Conservation (phyloP, 176 grass and related monocot genomes). For the Aechmea fasciata region DNA sequence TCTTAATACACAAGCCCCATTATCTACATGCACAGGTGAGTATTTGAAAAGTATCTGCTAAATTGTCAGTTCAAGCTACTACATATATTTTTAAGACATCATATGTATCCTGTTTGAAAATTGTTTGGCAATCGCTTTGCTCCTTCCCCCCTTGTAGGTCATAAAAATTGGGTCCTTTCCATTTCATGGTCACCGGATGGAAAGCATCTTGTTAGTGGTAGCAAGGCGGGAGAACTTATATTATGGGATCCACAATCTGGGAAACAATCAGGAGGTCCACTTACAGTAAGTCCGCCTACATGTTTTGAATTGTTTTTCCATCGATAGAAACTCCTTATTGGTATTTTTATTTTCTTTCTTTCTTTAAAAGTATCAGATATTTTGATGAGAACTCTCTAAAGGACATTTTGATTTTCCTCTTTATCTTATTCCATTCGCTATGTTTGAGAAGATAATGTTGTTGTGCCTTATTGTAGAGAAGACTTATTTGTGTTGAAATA, state of each 20-base stretch:
- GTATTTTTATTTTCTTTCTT: not conserved
- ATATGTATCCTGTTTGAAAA: not conserved
- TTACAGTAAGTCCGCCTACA: conserved; percentile 39
- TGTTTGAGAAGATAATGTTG: no score
- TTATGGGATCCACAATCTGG: conserved; percentile 87
- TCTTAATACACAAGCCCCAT: conserved; percentile 74
- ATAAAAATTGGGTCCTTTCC: conserved; percentile 97
- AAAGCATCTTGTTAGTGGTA: conserved; percentile 87
- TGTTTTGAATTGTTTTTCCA: not conserved
- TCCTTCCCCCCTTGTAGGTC: conserved; percentile 40
- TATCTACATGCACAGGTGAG: conserved; percentile 84
- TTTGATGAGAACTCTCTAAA: no score
- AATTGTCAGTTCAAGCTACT: no score
- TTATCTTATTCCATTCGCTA: no score
- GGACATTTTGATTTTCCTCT: no score
- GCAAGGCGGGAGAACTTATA: conserved; percentile 87
- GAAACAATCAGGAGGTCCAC: conserved; percentile 58
- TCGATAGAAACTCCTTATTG: not conserved
- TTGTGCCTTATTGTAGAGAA: no score
- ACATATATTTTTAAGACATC: no score
- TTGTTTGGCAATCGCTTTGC: not conserved
- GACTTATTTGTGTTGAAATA: no score
- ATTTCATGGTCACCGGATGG: conserved; percentile 95
- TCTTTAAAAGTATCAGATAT: not conserved
- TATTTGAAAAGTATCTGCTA: conserved; percentile 1